phyloP scores from a whole-genome alignment of 768 basidiomycete species.

The Tylopilus subfusipes region DNA sequence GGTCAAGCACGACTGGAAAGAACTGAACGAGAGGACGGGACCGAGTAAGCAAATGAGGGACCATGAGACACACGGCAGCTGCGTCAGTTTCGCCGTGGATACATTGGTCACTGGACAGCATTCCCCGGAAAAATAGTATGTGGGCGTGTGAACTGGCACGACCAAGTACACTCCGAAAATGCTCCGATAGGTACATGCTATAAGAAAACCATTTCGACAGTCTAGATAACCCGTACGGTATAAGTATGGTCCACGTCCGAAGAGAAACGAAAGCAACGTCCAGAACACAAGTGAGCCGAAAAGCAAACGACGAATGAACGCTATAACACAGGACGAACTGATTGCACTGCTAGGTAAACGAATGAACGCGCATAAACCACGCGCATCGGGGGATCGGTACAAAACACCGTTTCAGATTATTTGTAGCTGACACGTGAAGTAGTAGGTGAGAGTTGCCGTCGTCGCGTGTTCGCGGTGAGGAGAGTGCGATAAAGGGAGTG shows the following conservation, averaged over 20 bases:
- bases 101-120: conserved; percentile 13
- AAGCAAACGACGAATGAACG: not conserved
- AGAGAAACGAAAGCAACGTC: not conserved
- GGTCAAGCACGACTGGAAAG: not conserved
- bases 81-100: conserved; percentile 23
- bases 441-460: not conserved
- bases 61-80: conserved; percentile 14
- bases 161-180: conserved; percentile 14
- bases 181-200: conserved; percentile 2
- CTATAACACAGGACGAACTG: not conserved
- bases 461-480: not conserved
- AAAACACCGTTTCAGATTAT: conserved; percentile 10
- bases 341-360: not conserved
- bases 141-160: conserved; percentile 7
- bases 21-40: not conserved
- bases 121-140: not conserved
- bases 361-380: not conserved
- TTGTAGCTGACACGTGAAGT: conserved; percentile 7
- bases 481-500: conserved; percentile 1
- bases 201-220: not conserved
- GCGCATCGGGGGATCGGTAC: not conserved
- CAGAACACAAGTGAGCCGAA: not conserved
- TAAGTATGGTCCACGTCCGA: conserved; percentile 1
- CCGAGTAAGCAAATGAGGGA: not conserved
- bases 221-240: not conserved